Conservation (phyloP, 306 rosid species). For the Vigna radiata region DNA sequence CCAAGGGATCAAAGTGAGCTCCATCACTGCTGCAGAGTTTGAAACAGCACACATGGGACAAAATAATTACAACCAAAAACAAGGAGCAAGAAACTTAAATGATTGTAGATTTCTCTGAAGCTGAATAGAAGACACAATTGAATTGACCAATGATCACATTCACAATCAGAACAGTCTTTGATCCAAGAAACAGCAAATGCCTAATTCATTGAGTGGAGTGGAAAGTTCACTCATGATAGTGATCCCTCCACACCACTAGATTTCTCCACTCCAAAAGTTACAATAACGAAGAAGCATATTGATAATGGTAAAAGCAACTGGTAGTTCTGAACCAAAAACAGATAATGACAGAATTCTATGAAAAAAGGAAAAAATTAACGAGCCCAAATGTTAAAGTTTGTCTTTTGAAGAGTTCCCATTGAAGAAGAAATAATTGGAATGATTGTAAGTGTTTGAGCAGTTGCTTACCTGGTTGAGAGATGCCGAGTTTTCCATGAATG, state of each 20-base stretch:
- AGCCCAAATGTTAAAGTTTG: not conserved
- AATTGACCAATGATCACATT: not conserved
- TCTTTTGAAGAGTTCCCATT: not conserved
- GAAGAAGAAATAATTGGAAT: not conserved
- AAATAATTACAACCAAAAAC: conserved; percentile 32
- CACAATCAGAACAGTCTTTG: not conserved
- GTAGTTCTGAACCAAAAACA: not conserved
- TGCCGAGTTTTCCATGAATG: conserved; percentile 53
- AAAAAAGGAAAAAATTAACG: not conserved
- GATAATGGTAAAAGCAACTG: not conserved
- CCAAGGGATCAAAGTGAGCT: conserved; percentile 83
- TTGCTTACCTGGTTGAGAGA: conserved; percentile 61
- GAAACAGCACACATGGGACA: conserved; percentile 31
- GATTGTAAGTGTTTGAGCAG: not conserved
- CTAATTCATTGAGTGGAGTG: not conserved
- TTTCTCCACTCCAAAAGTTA: not conserved
- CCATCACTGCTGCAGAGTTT: conserved; percentile 60
- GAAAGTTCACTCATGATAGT: not conserved
- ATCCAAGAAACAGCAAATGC: not conserved
- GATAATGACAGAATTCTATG: not conserved
- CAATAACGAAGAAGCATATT: not conserved
- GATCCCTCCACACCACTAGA: not conserved
- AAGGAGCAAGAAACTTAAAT: not conserved
- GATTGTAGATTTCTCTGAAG: conserved; percentile 3
- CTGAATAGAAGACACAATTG: not conserved